Base-by-base conservation (phyloP, 2,329 filamentous ascomycete species). In the Colletotrichum sojae region DNA sequence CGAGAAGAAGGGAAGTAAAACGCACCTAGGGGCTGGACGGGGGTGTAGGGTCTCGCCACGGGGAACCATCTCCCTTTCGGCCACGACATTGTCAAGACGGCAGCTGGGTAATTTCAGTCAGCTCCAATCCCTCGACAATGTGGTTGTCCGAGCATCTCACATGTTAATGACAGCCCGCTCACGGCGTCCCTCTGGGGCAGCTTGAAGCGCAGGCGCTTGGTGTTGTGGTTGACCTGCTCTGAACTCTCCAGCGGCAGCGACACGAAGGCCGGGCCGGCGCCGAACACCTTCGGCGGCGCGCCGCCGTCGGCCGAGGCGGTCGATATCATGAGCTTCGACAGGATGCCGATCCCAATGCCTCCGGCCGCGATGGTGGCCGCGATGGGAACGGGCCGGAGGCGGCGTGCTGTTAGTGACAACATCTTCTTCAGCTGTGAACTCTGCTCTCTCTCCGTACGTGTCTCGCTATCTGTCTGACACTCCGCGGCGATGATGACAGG, bases 141-240 rank as follows among this genome's bases (percentile, higher is more conserved):
- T 1, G 2, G 4, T 9, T n/a, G n/a, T n/a, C n/a, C n/a, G 78
- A 98, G 85, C 73, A 98, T 82, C 53, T 94, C 94, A 88, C 94
- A 97, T 67, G 95, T 90, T 71, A 97, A 85, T 40, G 88, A 83
- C 67, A 99, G 84, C 49, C 96, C 96, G 69, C 93, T 95, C 61
- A 97, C 91, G 81, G 92, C 89, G 78, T 97, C 92, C 71, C 89
- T 86, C 79, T 97, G 93, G 12, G 94, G 93, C 48, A 98, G 90
- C 76, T 91, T 90, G 83, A 99, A 98, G 74, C 93, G 91, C 79
- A 98, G 87, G 75, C 89, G 91, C 90, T 98, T 98, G 75, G 94
- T 97, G 86, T 98, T 98, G 87, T 95, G 92, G 85, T 94, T 98
- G 83, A 98, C 83, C 52, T 86, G 82, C 83, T 97, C 92, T 58